Base-by-base conservation (phyloP, 1,284 basidiomycete genomes). In the Trichosporon sp. region DNA sequence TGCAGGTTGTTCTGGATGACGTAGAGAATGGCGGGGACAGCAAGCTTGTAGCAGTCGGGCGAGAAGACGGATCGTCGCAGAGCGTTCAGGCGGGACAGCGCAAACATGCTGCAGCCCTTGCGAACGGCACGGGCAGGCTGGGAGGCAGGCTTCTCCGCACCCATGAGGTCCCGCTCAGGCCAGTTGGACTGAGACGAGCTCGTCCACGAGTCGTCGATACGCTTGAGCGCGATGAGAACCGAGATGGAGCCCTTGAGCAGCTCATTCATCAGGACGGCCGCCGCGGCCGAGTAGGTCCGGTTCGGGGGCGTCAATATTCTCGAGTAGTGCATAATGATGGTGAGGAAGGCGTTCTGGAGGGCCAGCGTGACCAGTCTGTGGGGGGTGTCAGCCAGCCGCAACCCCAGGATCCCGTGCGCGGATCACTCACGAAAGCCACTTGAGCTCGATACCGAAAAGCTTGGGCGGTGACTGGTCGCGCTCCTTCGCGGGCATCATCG, bases 1-100 rank as follows among this genome's bases (percentile, higher is more conserved):
- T 97, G 95, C 44, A 98, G 84, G 79, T 93, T 94, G 83, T 97
- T 97, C 82, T 98, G 95, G 65, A 95, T 87, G 72, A 95, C 92
- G 67, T 98, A 99, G 70, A 98, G 89, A 64, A 97, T 86, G 10
- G 95, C 95, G 10, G 95, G 95, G 68, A 98, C 94, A 27, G 92
- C 92, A 19, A 98, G 86, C 80, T 96, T 97, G 92, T 93, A 96
- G 81, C 91, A 94, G 80, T 97, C 95, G 2, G 85, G 81, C 66
- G 90, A 92, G 78, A 91, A 88, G 58, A 88, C 82, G 16, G 74
- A 70, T 4, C 60, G 56, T 9, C 63, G 64, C 7, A 81, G 69
- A 6, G 69, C 59, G 1, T 59, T 54, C 33, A 78, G 52, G 13
- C 76, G 66, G 23, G 67, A 69, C 3, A 72, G 59, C 44, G 75